These are phyloP conservation scores for Emergomyces pasteurianus DNA, from an alignment of 2,329 filamentous ascomycete genomes.

Conservation along the genomic window DNA sequence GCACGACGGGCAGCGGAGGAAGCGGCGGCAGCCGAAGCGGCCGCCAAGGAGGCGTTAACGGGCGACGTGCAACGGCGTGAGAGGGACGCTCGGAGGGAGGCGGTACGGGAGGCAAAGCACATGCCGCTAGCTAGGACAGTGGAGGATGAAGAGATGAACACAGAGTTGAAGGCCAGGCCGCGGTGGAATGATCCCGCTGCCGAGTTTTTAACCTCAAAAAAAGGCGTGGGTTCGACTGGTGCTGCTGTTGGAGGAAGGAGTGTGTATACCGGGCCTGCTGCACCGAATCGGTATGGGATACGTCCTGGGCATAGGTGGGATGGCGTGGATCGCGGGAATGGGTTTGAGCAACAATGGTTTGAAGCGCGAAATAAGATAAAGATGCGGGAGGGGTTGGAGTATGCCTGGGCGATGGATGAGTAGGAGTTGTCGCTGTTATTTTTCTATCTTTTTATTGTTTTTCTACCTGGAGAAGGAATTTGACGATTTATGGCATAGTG, in stretches of 20 bases:
- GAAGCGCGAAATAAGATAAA: conserved; percentile 68
- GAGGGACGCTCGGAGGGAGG: conserved; percentile 51
- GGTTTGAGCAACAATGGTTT: conserved; percentile 89
- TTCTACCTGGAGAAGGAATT: not conserved
- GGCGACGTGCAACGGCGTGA: conserved; percentile 74
- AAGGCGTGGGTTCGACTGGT: conserved; percentile 36
- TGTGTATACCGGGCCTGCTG: conserved; percentile 64
- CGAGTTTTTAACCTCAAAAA: conserved; percentile 51
- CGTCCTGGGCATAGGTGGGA: conserved; percentile 90
- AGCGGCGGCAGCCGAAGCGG: conserved; percentile 50
- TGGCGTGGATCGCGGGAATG: conserved; percentile 86
- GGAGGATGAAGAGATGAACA: conserved; percentile 82
- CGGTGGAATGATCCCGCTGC: conserved; percentile 94
- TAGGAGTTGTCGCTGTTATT: conserved; percentile 27
- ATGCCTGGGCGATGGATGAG: conserved; percentile 95
- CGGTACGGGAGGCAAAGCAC: conserved; percentile 66
- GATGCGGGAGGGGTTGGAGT: conserved; percentile 68
- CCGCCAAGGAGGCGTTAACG: conserved; percentile 57
- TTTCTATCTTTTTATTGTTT: not conserved
- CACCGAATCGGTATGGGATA: conserved; percentile 90
- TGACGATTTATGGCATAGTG: not conserved
- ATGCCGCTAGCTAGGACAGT: conserved; percentile 67
- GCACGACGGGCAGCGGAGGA: conserved; percentile 68
- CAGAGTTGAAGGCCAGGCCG: conserved; percentile 60
- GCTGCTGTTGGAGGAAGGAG: conserved; percentile 52